These are phyloP conservation scores for Coemansia sp. DNA, from an alignment of 192 early-diverging fungal species.

Conservation along the genomic window DNA sequence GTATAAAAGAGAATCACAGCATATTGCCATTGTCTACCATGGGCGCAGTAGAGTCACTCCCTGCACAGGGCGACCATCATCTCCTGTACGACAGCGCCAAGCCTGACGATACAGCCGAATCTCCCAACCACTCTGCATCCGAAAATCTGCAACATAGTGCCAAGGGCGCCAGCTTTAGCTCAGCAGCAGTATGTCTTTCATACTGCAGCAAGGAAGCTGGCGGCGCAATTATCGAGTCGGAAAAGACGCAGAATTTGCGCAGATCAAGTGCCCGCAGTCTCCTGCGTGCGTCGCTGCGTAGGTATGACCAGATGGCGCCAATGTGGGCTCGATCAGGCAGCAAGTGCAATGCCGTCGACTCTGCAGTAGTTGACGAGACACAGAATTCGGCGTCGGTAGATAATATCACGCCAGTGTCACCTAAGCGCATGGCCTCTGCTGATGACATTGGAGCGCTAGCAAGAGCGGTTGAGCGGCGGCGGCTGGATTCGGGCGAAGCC, in stretches of 20 bases:
- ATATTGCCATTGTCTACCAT: slow-evolving; percentile 5
- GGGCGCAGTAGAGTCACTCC: slow-evolving; percentile 44
- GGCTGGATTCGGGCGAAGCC: neutral
- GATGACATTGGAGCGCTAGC: slow-evolving; percentile 5
- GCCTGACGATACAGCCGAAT: slow-evolving; percentile 3
- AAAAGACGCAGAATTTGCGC: neutral
- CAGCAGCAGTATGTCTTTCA: neutral
- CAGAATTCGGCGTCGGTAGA: neutral
- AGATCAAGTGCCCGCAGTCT: neutral
- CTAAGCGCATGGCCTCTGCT: slow-evolving; percentile 8
- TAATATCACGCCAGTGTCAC: neutral
- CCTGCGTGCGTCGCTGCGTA: slow-evolving; percentile 1
- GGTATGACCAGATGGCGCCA: slow-evolving; percentile 4
- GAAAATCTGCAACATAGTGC: neutral
- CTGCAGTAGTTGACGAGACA: neutral
- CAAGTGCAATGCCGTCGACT: neutral
- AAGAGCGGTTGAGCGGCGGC: neutral
- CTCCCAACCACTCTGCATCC: neutral
- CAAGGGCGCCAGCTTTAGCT: neutral
- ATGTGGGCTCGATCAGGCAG: neutral
- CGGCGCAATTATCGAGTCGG: neutral
- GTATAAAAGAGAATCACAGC: too few species aligned
- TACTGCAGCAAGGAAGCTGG: neutral
- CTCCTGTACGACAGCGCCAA: slow-evolving; percentile 9
- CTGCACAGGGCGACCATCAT: slow-evolving; percentile 14